These are phyloP conservation scores for Cryphonectria carpinicola DNA, from an alignment of 2,329 filamentous ascomycete genomes.

Conservation along the genomic window DNA sequence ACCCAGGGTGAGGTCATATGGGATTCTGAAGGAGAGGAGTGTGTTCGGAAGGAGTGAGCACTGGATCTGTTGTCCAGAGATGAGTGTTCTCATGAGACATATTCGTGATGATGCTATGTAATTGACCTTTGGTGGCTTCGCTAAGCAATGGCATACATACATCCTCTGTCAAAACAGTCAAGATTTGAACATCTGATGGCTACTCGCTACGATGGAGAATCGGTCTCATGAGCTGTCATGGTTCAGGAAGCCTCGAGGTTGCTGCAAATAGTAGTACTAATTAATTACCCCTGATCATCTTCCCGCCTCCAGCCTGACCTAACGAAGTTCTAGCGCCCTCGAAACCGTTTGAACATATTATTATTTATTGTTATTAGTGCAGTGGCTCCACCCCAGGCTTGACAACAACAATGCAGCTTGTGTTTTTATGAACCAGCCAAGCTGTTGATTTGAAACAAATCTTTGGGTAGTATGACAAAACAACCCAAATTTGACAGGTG, in stretches of 20 bases:
- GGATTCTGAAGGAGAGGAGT: slow-evolving; percentile 46
- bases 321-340: neutral
- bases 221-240: neutral
- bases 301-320: neutral
- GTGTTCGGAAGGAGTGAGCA: too few species aligned
- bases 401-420: neutral
- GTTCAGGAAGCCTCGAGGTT: neutral
- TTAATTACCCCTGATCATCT: neutral
- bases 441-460: neutral
- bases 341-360: neutral
- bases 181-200: neutral
- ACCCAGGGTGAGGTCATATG: slow-evolving; percentile 38
- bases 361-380: neutral
- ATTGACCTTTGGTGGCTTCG: neutral
- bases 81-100: neutral
- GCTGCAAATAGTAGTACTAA: neutral
- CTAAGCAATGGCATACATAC: neutral
- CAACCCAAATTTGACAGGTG: neutral
- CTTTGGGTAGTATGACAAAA: neutral
- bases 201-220: neutral
- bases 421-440: neutral
- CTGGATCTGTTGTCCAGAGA: neutral
- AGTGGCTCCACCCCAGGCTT: neutral
- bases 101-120: neutral
- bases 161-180: neutral